Evolutionary conservation across 345 rosid genomes (phyloP), one percentile per base, ranked within the genome.

Genomic region (Adansonia digitata): DNA sequence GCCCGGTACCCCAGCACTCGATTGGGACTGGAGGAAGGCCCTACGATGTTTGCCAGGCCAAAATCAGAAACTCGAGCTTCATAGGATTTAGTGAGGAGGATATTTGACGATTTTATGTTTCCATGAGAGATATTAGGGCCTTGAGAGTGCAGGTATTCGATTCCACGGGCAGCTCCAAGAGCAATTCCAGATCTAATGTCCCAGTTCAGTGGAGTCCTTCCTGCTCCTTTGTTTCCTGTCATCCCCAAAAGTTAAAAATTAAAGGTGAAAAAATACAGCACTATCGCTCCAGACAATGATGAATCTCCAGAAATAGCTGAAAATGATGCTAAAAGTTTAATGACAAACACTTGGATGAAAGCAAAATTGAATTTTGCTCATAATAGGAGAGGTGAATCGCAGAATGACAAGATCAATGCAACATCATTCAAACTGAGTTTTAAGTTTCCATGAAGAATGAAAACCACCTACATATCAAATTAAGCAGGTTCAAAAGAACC

Each of bases 191-290:
- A 88, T 66, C 99, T 74, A 22, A 83, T 74, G 82, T 93, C 90
- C 99, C 99, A 95, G 84, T 87, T 88, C 80, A 95, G 72, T 29
- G 98, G 93, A 64, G 90, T 85, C 87, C 96, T 80, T 5, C 98
- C 97, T 15, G 90, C 89, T 26, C 99, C 98, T 75, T 85, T 95
- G 91, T 93, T 95, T 71, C 98, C 99, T 95, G 83, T n/a, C 15
- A 69, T 66, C 22, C 67, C 49, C n/a, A 80, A 31, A 49, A 76
- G 49, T 20, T 13, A 51, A 73, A 10, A 45, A 15, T 29, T 15
- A 43, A 26, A 5, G 9, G 24, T 46, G n/a, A n/a, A n/a, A n/a
- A 46, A 5, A 45, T 8, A 27, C 52, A 66, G 69, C 15, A 34
- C 31, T 5, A 11, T 2, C 22, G 43, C 31, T 43, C n/a, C n/a